Conservation (phyloP, 441 rosid species). For the Croton laevigatus region DNA sequence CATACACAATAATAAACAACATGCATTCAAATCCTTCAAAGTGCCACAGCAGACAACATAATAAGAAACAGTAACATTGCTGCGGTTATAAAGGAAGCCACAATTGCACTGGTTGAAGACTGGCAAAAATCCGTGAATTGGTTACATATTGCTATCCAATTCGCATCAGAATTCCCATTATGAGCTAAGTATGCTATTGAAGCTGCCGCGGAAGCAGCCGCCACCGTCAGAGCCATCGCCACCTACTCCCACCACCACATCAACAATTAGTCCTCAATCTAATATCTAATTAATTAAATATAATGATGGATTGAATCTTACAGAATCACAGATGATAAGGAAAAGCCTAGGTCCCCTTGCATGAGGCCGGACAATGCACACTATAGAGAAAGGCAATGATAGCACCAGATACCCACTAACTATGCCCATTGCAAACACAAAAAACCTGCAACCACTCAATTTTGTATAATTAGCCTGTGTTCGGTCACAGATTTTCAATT, state of each 20-base stretch:
- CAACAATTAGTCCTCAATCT: background rate
- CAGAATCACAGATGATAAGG: conserved; percentile 57
- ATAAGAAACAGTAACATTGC: conserved; percentile 39
- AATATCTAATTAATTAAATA: background rate
- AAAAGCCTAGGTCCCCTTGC: conserved; percentile 55
- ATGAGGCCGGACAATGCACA: conserved; percentile 61
- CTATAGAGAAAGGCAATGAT: conserved; percentile 72
- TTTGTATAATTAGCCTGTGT: too few species aligned
- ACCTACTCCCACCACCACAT: conserved; percentile 33
- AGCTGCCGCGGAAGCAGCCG: conserved; percentile 57
- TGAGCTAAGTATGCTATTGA: conserved; percentile 72
- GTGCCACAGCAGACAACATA: conserved; percentile 58
- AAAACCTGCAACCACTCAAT: conserved; percentile 44
- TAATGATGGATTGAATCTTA: conserved; percentile 11
- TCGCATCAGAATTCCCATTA: conserved; percentile 60
- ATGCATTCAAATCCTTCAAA: conserved; percentile 23
- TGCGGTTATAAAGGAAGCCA: conserved; percentile 56
- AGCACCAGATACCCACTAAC: conserved; percentile 59
- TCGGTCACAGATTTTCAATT: too few species aligned
- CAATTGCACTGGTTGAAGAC: conserved; percentile 61
- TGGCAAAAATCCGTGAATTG: conserved; percentile 70
- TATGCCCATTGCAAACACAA: conserved; percentile 52
- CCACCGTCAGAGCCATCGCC: conserved; percentile 41
- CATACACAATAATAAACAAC: background rate
- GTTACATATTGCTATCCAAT: conserved; percentile 77